These are phyloP conservation scores for Solanum okadae DNA, from an alignment of 257 asterid species.

Conservation along the genomic window DNA sequence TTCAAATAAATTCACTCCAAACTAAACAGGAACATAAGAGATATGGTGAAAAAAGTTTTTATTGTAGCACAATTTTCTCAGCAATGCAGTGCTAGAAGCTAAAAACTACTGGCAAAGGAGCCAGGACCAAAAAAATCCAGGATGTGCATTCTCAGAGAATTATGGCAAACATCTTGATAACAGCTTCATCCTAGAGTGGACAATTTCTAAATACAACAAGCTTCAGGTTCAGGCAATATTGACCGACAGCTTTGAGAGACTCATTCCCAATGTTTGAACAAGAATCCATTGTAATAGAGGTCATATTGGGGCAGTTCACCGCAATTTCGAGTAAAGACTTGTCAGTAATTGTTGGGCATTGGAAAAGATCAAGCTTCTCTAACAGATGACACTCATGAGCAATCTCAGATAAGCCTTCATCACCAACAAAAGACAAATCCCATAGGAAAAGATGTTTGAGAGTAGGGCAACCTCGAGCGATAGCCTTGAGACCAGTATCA, in stretches of 20 bases:
- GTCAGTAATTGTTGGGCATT: slow-evolving; percentile 24
- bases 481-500: slow-evolving; percentile 57
- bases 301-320: not conserved
- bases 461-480: slow-evolving; percentile 70
- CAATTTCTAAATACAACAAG: not conserved
- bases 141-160: too few species aligned
- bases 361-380: slow-evolving; percentile 78
- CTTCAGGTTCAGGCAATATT: not conserved
- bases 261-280: not conserved
- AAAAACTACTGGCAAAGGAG: not conserved
- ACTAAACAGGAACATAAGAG: too few species aligned
- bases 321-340: not conserved
- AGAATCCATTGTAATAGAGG: not conserved
- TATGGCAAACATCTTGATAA: too few species aligned
- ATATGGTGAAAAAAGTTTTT: too few species aligned
- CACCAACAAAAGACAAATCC: slow-evolving; percentile 56
- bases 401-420: slow-evolving; percentile 56
- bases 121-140: not conserved
- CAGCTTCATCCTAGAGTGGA: too few species aligned
- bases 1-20: too few species aligned
- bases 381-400: slow-evolving; percentile 30
- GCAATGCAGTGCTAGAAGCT: not conserved
- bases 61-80: not conserved
- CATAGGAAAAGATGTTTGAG: slow-evolving; percentile 58
- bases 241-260: too few species aligned